These are phyloP conservation scores for Clavispora phyllophila DNA, from an alignment of 805 yeast species.

Conservation along the genomic window DNA sequence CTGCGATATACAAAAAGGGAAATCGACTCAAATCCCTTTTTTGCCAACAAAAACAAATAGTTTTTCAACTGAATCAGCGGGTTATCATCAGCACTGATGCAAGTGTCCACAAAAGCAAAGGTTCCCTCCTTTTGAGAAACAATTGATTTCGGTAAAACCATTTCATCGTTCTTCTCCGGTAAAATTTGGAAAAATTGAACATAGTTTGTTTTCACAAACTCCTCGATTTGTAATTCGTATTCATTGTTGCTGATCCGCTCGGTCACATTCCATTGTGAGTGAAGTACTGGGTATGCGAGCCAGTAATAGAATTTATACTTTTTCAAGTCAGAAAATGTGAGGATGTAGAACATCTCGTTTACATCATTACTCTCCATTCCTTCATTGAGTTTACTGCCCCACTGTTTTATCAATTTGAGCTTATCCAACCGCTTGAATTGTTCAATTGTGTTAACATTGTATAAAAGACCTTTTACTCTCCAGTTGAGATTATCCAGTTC, in stretches of 20 bases:
- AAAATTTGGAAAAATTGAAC: not conserved
- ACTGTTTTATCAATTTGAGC: slow-evolving; percentile 42
- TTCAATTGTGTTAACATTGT: slow-evolving; percentile 78
- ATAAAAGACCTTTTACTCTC: slow-evolving; percentile 28
- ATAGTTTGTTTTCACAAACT: not conserved
- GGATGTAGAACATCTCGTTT: slow-evolving; percentile 30
- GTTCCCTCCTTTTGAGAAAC: not conserved
- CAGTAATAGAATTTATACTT: slow-evolving; percentile 86
- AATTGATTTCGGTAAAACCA: not conserved
- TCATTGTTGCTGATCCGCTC: slow-evolving; percentile 4
- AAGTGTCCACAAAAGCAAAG: slow-evolving; percentile 31
- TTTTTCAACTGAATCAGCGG: slow-evolving; percentile 59
- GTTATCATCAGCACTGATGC: slow-evolving; percentile 17
- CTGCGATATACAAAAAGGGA: slow-evolving; percentile 23
- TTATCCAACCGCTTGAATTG: slow-evolving; percentile 74
- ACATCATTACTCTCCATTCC: slow-evolving; percentile 19
- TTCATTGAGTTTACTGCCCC: slow-evolving; percentile 24
- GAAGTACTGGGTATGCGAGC: slow-evolving; percentile 73
- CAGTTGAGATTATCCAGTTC: slow-evolving; percentile 8
- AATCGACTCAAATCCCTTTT: slow-evolving; percentile 16
- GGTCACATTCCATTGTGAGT: slow-evolving; percentile 42
- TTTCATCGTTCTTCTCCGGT: not conserved
- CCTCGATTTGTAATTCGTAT: slow-evolving; percentile 4
- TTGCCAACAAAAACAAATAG: slow-evolving; percentile 44
- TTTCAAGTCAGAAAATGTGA: slow-evolving; percentile 84